A percentile compares a stretch with the other conserved stretches of the same genome.
phyloP scores from a whole-genome alignment of 306 rosid genomes.

The Citrullus colocynthis region DNA sequence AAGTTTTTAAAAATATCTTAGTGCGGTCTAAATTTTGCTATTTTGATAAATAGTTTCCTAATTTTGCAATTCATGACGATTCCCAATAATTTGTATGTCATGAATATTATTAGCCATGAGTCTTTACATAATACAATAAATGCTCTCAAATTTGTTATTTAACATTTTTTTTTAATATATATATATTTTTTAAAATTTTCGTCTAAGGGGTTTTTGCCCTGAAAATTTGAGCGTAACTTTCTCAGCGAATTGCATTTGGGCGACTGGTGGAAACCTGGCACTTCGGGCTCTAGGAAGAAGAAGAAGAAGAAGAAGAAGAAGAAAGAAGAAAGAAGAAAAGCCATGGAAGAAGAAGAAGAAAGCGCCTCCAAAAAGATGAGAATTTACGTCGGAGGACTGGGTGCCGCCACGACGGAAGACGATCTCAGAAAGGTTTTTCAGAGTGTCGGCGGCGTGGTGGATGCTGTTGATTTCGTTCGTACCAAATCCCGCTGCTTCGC shows the following conservation, averaged over 20 bases:
- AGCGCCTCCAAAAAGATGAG: slow-evolving; percentile 12
- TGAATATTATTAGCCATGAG: too few relatives aligned
- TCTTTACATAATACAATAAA: too few relatives aligned
- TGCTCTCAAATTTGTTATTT: too few relatives aligned
- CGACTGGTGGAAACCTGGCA: background rate
- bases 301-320: background rate
- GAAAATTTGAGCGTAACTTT: background rate
- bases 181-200: background rate
- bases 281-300: background rate
- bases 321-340: background rate
- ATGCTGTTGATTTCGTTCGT: slow-evolving; percentile 41
- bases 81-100: too few relatives aligned
- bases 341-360: slow-evolving; percentile 1
- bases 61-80: too few relatives aligned
- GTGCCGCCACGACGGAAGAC: slow-evolving; percentile 35
- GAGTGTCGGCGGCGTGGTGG: slow-evolving; percentile 43
- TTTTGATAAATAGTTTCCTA: too few relatives aligned
- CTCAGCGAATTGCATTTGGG: background rate
- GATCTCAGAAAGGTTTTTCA: slow-evolving; percentile 41
- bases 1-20: too few relatives aligned
- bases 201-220: background rate
- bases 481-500: slow-evolving; percentile 76
- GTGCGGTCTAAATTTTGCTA: too few relatives aligned
- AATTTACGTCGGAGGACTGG: slow-evolving; percentile 65
- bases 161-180: too few relatives aligned